phyloP scores from a whole-genome alignment of 306 rosid genomes.

The Rosa rugosa region DNA sequence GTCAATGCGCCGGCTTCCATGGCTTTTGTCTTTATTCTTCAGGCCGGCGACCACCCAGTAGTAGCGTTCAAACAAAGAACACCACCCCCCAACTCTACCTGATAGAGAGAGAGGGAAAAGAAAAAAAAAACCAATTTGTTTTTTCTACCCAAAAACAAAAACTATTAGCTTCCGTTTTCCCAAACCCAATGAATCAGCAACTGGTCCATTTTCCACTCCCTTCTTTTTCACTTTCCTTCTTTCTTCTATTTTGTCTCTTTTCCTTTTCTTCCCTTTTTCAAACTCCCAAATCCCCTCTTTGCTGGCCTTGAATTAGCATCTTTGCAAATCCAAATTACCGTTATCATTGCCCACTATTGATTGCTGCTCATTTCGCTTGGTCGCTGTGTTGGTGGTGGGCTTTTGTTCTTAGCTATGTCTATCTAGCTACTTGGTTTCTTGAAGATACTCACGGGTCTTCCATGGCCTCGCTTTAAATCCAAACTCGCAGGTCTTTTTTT shows the following conservation, averaged over 20 bases:
- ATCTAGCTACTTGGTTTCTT: conserved; percentile 23
- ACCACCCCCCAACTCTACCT: neutral
- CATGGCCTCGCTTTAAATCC: conserved; percentile 37
- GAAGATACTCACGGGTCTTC: conserved; percentile 61
- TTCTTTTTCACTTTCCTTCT: conserved; percentile 12
- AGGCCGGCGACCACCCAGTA: conserved; percentile 33
- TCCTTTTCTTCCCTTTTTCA: conserved; percentile 4
- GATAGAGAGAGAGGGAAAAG: neutral
- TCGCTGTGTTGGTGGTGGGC: conserved; percentile 35
- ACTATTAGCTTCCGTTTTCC: neutral
- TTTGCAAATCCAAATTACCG: conserved; percentile 16
- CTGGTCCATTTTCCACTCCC: neutral
- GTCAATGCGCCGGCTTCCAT: conserved; percentile 46
- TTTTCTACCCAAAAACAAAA: neutral
- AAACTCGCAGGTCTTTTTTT: conserved; percentile 21
- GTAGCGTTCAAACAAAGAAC: conserved; percentile 1
- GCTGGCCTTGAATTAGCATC: conserved; percentile 17
- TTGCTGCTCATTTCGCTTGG: conserved; percentile 2
- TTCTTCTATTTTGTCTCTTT: conserved; percentile 53
- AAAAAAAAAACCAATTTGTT: neutral
- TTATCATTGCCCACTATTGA: neutral
- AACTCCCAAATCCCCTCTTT: conserved; percentile 17
- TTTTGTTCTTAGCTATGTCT: neutral
- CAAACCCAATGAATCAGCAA: neutral
- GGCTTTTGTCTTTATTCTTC: conserved; percentile 45